Conservation (phyloP, 352 stramenopile species). For the Globisporangium perplexum region DNA sequence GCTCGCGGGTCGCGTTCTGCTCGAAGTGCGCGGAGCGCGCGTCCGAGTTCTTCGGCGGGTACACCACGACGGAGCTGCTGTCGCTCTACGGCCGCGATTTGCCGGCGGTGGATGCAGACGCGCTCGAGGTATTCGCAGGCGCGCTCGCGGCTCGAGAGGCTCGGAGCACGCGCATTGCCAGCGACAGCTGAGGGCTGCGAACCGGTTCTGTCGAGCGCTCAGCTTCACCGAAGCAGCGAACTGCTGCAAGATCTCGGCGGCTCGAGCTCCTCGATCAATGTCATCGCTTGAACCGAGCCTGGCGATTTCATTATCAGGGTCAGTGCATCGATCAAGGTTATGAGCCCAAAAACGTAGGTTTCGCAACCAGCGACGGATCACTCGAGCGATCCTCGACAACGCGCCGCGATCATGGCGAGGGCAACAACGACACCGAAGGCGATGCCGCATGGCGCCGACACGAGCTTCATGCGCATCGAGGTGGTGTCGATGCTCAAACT, state of each 20-base stretch:
- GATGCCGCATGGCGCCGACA: constrained; percentile 15
- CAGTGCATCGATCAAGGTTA: too few species aligned
- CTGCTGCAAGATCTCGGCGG: too few species aligned
- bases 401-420: neutral
- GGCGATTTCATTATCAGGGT: too few species aligned
- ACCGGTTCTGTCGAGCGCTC: too few species aligned
- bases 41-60: constrained; percentile 60
- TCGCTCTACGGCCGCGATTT: constrained; percentile 51
- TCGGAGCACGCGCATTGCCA: constrained; percentile 19
- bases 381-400: too few species aligned
- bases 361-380: neutral
- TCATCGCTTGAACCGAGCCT: too few species aligned
- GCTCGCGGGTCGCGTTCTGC: constrained; percentile 51
- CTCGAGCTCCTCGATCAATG: too few species aligned
- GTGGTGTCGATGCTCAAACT: constrained; percentile 59
- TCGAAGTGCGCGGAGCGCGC: constrained; percentile 32
- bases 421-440: neutral
- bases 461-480: constrained; percentile 62
- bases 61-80: constrained; percentile 43
- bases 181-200: neutral
- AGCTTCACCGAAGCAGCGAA: too few species aligned
- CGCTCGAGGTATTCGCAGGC: constrained; percentile 34
- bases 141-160: constrained; percentile 35
- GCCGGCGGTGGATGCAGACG: constrained; percentile 37
- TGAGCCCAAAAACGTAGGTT: neutral